These are phyloP conservation scores for Viola pubescens DNA, from an alignment of 441 rosid species.

Conservation along the genomic window DNA sequence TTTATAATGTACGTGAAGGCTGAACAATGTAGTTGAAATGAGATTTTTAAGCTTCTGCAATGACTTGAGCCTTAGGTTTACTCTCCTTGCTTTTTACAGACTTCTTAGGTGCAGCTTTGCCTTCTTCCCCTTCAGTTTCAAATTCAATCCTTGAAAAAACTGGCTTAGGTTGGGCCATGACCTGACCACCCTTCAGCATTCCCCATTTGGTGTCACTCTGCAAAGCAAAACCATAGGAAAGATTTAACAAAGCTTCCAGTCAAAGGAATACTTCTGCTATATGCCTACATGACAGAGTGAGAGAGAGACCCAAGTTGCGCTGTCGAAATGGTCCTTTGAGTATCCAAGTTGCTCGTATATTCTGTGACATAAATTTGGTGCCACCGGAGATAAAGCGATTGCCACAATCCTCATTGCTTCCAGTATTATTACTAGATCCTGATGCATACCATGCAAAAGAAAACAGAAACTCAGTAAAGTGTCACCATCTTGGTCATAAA, in stretches of 20 bases:
- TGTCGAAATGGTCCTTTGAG: conserved; percentile 45
- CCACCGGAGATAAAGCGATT: conserved; percentile 57
- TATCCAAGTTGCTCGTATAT: conserved; percentile 83
- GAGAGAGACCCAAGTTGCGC: conserved; percentile 48
- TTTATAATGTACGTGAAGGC: neutral
- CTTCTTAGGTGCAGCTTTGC: conserved; percentile 29
- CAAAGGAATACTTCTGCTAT: neutral
- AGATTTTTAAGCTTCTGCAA: conserved; percentile 42
- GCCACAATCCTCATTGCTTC: conserved; percentile 88
- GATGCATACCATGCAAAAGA: conserved; percentile 16
- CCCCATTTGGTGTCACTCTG: conserved; percentile 84
- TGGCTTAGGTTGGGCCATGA: conserved; percentile 79
- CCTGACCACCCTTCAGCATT: conserved; percentile 70
- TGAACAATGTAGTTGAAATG: neutral
- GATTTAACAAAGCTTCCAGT: conserved; percentile 1
- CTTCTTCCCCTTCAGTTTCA: conserved; percentile 31
- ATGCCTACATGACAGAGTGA: neutral
- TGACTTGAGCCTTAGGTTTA: conserved; percentile 34
- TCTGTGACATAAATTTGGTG: conserved; percentile 63
- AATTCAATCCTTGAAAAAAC: conserved; percentile 67
- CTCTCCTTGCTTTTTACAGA: conserved; percentile 34
- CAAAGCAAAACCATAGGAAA: conserved; percentile 9
- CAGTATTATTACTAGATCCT: conserved; percentile 83
- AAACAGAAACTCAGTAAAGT: neutral
- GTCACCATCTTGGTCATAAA: neutral